phyloP scores from a whole-genome alignment of 2,329 filamentous ascomycete species.

The Cladophialophora exuberans region DNA sequence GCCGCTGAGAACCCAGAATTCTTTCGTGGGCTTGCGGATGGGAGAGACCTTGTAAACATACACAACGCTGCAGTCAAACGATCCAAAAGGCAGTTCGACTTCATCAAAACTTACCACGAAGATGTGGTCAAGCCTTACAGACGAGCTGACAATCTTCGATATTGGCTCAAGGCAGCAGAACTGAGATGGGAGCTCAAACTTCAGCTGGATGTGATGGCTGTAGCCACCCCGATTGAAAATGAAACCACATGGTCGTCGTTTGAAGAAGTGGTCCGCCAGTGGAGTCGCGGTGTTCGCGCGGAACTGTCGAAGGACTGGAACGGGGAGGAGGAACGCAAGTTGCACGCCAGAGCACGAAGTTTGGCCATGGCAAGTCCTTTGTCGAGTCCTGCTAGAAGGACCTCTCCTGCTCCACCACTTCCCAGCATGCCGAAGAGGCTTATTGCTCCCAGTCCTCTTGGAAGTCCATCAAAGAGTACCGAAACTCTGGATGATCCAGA shows the following conservation, averaged over 20 bases:
- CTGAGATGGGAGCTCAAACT: constrained; percentile 88
- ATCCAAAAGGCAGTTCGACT: constrained; percentile 83
- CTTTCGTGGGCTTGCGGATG: constrained; percentile 73
- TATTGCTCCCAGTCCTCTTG: constrained; percentile 20
- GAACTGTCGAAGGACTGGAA: constrained; percentile 78
- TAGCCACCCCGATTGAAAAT: constrained; percentile 68
- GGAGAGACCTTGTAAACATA: constrained; percentile 77
- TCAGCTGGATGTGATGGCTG: constrained; percentile 81
- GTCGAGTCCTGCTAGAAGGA: constrained; percentile 29
- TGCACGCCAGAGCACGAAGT: constrained; percentile 34
- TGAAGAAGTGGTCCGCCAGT: constrained; percentile 78
- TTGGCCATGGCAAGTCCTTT: constrained; percentile 32
- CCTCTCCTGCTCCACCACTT: constrained; percentile 23
- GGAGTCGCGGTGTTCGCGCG: constrained; percentile 80
- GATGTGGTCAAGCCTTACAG: constrained; percentile 95
- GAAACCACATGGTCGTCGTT: constrained; percentile 75
- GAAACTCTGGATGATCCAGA: constrained; percentile 5
- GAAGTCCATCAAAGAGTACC: constrained; percentile 17
- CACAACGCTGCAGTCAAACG: constrained; percentile 88
- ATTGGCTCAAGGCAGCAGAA: constrained; percentile 95
- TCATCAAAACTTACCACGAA: constrained; percentile 86
- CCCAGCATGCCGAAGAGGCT: constrained; percentile 23
- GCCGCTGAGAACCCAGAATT: constrained; percentile 52
- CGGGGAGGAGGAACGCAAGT: constrained; percentile 35
- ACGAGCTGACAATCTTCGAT: constrained; percentile 88